Evolutionary conservation across 208 protist genomes (phyloP).

Genomic region (Acanthamoeba pearcei): DNA sequence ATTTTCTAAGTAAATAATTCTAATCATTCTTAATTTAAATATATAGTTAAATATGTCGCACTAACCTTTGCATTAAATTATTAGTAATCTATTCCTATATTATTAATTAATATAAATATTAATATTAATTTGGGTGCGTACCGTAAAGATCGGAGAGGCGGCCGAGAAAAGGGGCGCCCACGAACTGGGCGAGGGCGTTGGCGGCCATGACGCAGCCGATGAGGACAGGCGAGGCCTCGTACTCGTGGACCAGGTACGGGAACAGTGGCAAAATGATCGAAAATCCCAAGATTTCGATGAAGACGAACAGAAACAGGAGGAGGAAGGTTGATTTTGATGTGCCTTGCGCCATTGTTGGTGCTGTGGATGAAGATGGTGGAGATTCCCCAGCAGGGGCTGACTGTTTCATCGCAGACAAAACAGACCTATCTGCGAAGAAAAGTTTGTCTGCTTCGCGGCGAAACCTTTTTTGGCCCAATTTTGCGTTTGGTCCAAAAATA

Average conservation of each 20-base stretch:
- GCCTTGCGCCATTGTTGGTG: not conserved
- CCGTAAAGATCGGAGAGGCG: conserved; percentile 49
- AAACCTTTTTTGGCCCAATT: too few species aligned
- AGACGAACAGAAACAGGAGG: conserved; percentile 29
- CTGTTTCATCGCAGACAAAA: too few species aligned
- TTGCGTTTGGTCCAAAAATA: too few species aligned
- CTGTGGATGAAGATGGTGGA: not conserved
- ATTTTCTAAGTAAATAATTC: too few species aligned
- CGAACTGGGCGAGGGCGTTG: conserved; percentile 50
- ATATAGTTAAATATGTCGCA: too few species aligned
- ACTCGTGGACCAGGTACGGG: conserved; percentile 47
- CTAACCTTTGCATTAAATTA: too few species aligned
- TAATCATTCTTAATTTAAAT: too few species aligned
- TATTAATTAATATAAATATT: too few species aligned
- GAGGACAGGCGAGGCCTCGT: conserved; percentile 17
- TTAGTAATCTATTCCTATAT: not conserved
- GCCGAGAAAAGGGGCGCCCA: conserved; percentile 45
- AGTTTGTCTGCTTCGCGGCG: too few species aligned
- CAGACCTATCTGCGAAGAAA: too few species aligned
- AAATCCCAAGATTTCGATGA: conserved; percentile 62
- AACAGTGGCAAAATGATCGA: conserved; percentile 38
- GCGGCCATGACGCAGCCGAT: conserved; percentile 49
- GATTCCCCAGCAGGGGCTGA: too few species aligned
- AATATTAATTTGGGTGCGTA: not conserved
- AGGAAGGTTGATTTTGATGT: not conserved